These are phyloP conservation scores for Lepidium africanum DNA, from an alignment of 345 rosid species.

Conservation along the genomic window DNA sequence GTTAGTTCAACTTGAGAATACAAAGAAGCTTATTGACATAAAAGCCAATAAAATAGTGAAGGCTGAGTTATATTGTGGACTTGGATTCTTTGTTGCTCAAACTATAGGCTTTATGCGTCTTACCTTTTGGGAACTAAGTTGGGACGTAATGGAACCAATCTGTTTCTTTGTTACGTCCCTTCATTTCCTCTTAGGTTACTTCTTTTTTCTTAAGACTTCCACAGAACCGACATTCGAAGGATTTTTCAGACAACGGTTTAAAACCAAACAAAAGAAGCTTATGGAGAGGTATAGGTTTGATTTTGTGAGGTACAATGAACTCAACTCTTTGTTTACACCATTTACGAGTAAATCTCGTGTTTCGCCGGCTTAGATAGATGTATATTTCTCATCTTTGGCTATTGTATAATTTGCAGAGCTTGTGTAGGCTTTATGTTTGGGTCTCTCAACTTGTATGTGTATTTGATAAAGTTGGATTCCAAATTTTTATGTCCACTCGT, in stretches of 20 bases:
- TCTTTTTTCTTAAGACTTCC: conserved; percentile 69
- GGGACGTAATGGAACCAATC: conserved; percentile 99
- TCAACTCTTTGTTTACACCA: conserved; percentile 35
- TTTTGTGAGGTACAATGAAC: conserved; percentile 33
- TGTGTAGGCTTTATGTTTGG: neutral
- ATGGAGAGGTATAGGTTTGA: conserved; percentile 42
- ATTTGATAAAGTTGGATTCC: conserved; percentile 11
- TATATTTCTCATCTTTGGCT: neutral
- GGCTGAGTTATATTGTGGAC: conserved; percentile 60
- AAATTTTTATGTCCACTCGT: neutral
- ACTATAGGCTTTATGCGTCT: conserved; percentile 80
- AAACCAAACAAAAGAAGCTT: conserved; percentile 55
- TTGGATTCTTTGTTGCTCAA: conserved; percentile 46
- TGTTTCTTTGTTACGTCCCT: conserved; percentile 71
- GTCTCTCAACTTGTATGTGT: neutral
- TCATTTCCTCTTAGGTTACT: conserved; percentile 49
- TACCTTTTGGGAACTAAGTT: conserved; percentile 88
- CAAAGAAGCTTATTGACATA: conserved; percentile 50
- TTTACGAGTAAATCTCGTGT: neutral
- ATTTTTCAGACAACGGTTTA: conserved; percentile 48
- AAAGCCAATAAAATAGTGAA: conserved; percentile 45
- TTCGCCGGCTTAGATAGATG: neutral
- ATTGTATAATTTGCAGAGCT: neutral
- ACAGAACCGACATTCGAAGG: conserved; percentile 80
- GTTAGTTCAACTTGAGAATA: conserved; percentile 46